Evolutionary conservation across 2,329 filamentous ascomycete genomes (phyloP).

Genomic region (Talaromyces funiculosus): DNA sequence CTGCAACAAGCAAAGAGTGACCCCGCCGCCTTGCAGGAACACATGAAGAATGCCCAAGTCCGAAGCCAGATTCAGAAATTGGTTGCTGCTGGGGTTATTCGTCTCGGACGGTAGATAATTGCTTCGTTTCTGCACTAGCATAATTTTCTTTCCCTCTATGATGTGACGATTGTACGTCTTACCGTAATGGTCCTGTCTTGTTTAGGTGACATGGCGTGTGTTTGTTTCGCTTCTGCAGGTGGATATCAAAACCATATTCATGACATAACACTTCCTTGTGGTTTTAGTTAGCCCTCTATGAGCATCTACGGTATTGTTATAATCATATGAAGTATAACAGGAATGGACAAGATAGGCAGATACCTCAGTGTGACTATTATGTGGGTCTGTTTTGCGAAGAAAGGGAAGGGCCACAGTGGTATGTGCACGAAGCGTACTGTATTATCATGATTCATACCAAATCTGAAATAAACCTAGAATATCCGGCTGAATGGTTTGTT

Average conservation of each 20-base stretch:
- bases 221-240: not conserved
- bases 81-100: constrained; percentile 86
- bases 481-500: not conserved
- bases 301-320: not conserved
- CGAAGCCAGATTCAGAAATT: constrained; percentile 89
- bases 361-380: too few relatives aligned
- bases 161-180: constrained; percentile 3
- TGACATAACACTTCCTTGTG: not conserved
- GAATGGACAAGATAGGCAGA: not conserved
- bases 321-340: not conserved
- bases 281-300: not conserved
- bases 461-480: not conserved
- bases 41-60: constrained; percentile 89
- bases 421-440: too few relatives aligned
- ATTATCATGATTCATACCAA: not conserved
- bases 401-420: not conserved
- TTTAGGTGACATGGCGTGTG: not conserved
- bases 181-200: not conserved
- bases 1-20: constrained; percentile 94
- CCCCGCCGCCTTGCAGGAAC: constrained; percentile 86
- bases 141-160: not conserved
- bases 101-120: constrained; percentile 53
- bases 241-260: not conserved
- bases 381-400: too few relatives aligned
- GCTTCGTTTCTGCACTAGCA: not conserved